Evolutionary conservation across 2,329 filamentous ascomycete genomes (phyloP).

Genomic region (Thielaviopsis ethacetica): DNA sequence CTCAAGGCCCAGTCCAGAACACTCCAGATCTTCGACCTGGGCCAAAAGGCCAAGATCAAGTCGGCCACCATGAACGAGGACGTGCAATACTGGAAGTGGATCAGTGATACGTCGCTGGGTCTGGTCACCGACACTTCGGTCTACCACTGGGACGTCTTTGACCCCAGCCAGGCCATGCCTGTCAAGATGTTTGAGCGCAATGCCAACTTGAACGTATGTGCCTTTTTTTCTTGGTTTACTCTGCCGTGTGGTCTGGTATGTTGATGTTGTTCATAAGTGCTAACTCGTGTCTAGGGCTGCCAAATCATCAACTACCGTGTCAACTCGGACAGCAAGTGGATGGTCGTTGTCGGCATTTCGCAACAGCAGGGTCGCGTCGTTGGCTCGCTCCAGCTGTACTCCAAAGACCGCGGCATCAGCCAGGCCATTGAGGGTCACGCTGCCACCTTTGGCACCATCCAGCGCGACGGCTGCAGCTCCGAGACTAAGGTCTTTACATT

Average conservation of each 20-base stretch:
- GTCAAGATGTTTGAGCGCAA: conserved; percentile 93
- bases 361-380: conserved; percentile 86
- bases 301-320: conserved; percentile 99
- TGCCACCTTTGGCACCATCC: conserved; percentile 78
- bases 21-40: conserved; percentile 93
- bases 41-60: conserved; percentile 88
- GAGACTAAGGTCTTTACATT: conserved; percentile 97
- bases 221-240: background rate
- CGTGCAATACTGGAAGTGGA: conserved; percentile 99
- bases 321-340: conserved; percentile 93
- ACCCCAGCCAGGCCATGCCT: conserved; percentile 59
- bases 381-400: conserved; percentile 94
- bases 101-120: conserved; percentile 74
- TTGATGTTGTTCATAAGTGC: background rate
- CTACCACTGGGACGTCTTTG: conserved; percentile 96
- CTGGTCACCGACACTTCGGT: conserved; percentile 82
- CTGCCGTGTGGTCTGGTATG: background rate
- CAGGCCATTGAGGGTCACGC: conserved; percentile 97
- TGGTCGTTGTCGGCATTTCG: conserved; percentile 91
- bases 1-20: conserved; percentile 88
- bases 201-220: conserved; percentile 64
- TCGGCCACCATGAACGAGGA: conserved; percentile 94
- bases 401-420: conserved; percentile 87
- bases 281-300: conserved; percentile 45
- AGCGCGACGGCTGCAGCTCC: conserved; percentile 72